Evolutionary conservation across 768 basidiomycete genomes (phyloP).

Genomic region (Boletellus sp.): DNA sequence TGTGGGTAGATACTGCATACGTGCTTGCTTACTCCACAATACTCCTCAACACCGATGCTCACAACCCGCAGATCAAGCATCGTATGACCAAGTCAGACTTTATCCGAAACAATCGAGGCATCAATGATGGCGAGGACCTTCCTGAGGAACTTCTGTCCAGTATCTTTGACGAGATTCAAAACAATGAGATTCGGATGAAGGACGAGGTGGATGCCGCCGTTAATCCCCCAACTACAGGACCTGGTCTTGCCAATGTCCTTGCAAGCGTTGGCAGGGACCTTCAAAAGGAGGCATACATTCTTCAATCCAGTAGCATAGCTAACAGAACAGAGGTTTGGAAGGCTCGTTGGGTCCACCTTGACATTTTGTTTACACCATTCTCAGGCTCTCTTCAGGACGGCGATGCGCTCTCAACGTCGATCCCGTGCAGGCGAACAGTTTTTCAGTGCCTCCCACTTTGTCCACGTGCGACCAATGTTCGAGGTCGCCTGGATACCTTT

Average conservation of each 20-base stretch:
- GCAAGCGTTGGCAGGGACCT: slow-evolving; percentile 91
- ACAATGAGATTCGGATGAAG: slow-evolving; percentile 97
- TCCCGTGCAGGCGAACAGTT: slow-evolving; percentile 80
- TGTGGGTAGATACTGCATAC: slow-evolving; percentile 76
- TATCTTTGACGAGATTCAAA: slow-evolving; percentile 88
- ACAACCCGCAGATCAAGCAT: slow-evolving; percentile 91
- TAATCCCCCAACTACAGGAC: slow-evolving; percentile 42
- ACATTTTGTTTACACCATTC: background rate
- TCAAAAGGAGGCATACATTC: slow-evolving; percentile 92
- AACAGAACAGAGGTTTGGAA: slow-evolving; percentile 85
- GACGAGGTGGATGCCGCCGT: slow-evolving; percentile 77
- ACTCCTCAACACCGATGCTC: slow-evolving; percentile 95
- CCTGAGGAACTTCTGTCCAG: slow-evolving; percentile 76
- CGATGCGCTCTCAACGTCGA: slow-evolving; percentile 90
- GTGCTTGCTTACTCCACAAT: slow-evolving; percentile 94
- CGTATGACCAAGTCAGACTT: slow-evolving; percentile 94
- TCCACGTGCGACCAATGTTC: slow-evolving; percentile 98
- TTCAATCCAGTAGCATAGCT: slow-evolving; percentile 95
- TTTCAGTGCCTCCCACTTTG: slow-evolving; percentile 93
- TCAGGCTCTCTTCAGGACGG: slow-evolving; percentile 86
- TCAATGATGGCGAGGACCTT: slow-evolving; percentile 87
- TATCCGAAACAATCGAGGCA: slow-evolving; percentile 91
- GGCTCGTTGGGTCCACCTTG: background rate
- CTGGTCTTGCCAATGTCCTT: slow-evolving; percentile 78
- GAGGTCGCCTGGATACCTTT: slow-evolving; percentile 99